Conservation (phyloP, 306 rosid genomes). For the Oemleria cerasiformis region DNA sequence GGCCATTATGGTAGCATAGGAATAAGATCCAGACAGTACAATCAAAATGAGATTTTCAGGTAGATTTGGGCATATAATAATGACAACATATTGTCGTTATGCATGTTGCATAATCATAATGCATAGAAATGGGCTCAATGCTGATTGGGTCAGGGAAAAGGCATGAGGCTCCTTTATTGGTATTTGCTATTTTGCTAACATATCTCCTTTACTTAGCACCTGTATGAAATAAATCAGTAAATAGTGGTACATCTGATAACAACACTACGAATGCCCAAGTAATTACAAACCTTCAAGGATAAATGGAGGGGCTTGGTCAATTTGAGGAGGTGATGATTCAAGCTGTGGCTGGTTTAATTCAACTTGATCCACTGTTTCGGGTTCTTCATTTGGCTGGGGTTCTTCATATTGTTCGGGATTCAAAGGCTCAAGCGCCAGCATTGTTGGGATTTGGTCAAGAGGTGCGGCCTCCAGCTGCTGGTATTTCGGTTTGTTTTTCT, state of each 20-base stretch:
- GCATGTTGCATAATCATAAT: constrained; percentile 26
- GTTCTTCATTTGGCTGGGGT: constrained; percentile 40
- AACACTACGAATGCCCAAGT: constrained; percentile 60
- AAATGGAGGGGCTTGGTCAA: constrained; percentile 65
- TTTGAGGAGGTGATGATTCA: constrained; percentile 38
- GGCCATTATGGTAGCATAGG: neutral
- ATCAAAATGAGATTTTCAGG: constrained; percentile 22
- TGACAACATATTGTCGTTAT: constrained; percentile 22
- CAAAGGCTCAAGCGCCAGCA: constrained; percentile 37
- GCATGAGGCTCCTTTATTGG: constrained; percentile 39
- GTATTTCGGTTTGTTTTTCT: constrained; percentile 78
- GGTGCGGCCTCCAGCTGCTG: constrained; percentile 63
- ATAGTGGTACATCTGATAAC: constrained; percentile 55
- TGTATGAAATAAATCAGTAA: constrained; percentile 69
- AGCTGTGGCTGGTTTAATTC: constrained; percentile 35
- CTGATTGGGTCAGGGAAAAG: constrained; percentile 41
- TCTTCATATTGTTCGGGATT: constrained; percentile 32
- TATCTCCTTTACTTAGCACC: constrained; percentile 75
- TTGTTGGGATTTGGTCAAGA: constrained; percentile 32
- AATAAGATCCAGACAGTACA: constrained; percentile 12
- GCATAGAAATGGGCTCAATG: neutral
- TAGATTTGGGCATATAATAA: constrained; percentile 27
- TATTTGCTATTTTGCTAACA: constrained; percentile 28
- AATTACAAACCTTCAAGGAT: constrained; percentile 85
- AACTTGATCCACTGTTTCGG: constrained; percentile 35